A percentile compares a stretch with the other conserved stretches of the same genome.
Conservation (phyloP, 352 stramenopile genomes). For the Phytopythium ostracodes region DNA sequence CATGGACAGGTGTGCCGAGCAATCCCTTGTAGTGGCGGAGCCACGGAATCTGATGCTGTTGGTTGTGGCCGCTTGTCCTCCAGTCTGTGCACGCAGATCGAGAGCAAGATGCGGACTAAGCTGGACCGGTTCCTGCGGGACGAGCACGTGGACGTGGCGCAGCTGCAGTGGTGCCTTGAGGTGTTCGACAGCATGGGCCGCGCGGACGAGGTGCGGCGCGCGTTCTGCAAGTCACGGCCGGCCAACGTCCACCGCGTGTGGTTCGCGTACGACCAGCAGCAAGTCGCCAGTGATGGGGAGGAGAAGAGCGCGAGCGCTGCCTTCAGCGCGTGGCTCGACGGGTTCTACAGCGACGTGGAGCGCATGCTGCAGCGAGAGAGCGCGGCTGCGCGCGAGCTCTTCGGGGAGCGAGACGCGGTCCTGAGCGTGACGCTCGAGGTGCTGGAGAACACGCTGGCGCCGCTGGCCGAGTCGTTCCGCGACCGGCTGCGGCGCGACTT, state of each 20-base stretch:
- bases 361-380: constrained; percentile 55
- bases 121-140: constrained; percentile 36
- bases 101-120: constrained; percentile 40
- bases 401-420: constrained; percentile 20
- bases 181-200: constrained; percentile 48
- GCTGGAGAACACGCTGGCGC: constrained; percentile 44
- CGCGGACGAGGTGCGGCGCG: constrained; percentile 33
- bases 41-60: not conserved
- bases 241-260: constrained; percentile 52
- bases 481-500: constrained; percentile 41
- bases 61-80: not conserved
- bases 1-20: constrained; percentile 22
- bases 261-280: constrained; percentile 36
- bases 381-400: constrained; percentile 38
- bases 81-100: constrained; percentile 52
- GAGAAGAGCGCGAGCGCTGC: not conserved
- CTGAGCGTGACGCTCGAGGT: constrained; percentile 34
- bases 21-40: not conserved
- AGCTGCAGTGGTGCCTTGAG: constrained; percentile 43
- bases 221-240: constrained; percentile 42
- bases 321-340: constrained; percentile 44
- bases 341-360: constrained; percentile 52
- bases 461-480: constrained; percentile 46
- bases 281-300: not conserved
- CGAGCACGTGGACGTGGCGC: constrained; percentile 32